These are phyloP conservation scores for Fusarium piperis DNA, from an alignment of 2,329 filamentous ascomycete species.

Conservation along the genomic window DNA sequence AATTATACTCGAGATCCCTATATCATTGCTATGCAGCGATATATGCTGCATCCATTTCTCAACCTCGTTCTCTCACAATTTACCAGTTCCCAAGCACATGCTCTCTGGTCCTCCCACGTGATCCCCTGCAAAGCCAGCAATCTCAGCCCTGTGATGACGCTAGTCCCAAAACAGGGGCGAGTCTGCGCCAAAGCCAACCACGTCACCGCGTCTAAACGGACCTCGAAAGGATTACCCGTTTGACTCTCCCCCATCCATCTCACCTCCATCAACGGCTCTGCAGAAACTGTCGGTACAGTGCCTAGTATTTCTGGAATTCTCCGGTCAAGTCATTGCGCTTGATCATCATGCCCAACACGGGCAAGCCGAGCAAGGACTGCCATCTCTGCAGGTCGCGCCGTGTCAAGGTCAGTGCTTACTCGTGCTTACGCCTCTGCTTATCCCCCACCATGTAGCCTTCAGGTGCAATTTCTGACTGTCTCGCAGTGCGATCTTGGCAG, in stretches of 20 bases:
- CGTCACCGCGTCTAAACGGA: constrained; percentile 9
- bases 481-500: constrained; percentile 52
- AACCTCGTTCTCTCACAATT: not conserved
- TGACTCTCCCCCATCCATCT: constrained; percentile 19
- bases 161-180: constrained; percentile 24
- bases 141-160: constrained; percentile 30
- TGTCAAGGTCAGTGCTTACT: constrained; percentile 50
- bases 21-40: not conserved
- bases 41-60: too few relatives aligned
- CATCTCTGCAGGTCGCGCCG: constrained; percentile 53
- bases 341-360: constrained; percentile 52
- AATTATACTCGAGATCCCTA: not conserved
- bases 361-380: constrained; percentile 53
- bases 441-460: constrained; percentile 1
- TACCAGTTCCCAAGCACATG: not conserved
- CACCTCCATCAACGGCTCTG: constrained; percentile 11
- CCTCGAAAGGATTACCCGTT: constrained; percentile 44
- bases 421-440: constrained; percentile 5
- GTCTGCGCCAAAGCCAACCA: constrained; percentile 2
- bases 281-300: constrained; percentile 1
- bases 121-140: constrained; percentile 2
- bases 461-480: constrained; percentile 12
- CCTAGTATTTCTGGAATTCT: not conserved
- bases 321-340: not conserved
- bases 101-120: constrained; percentile 10